Percentiles rank a stretch among this genome's conserved stretches.
Conservation (phyloP, 176 grass and related monocot genomes). For the Alloteropsis semialata region DNA sequence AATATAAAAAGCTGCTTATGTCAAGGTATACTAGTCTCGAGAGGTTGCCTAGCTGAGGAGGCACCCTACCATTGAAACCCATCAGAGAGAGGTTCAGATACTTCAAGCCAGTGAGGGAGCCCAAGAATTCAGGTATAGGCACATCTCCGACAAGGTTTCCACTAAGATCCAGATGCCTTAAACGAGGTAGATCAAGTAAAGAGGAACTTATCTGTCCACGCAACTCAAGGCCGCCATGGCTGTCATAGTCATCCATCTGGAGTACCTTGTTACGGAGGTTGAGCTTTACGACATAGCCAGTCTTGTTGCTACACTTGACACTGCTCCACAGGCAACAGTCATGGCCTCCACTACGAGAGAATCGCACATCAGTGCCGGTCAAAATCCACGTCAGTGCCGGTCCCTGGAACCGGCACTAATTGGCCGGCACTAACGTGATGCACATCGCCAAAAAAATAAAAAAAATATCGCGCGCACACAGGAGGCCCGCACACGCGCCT, state of each 20-base stretch:
- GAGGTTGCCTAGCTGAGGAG: not conserved
- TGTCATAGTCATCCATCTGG: no score
- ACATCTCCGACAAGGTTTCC: not conserved
- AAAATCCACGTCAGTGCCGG: no score
- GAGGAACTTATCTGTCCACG: not conserved
- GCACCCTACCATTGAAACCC: not conserved
- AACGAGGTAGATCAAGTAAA: not conserved
- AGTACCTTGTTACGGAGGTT: not conserved
- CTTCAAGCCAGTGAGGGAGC: not conserved
- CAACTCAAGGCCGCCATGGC: not conserved
- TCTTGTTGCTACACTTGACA: conserved; percentile 5
- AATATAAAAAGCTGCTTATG: not conserved
- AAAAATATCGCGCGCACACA: no score
- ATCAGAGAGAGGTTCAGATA: not conserved
- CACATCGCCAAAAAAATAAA: no score
- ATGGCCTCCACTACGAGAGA: no score
- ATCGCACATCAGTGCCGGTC: no score
- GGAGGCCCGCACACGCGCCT: no score
- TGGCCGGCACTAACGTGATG: no score
- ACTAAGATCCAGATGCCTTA: not conserved
- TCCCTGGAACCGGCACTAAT: no score
- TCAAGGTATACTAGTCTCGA: not conserved
- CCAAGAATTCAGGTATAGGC: not conserved
- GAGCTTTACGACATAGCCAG: conserved; percentile 19
- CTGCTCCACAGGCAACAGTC: conserved; percentile 32